Evolutionary conservation across 2,329 filamentous ascomycete genomes (phyloP), one percentile per base, ranked within the genome.

Genomic region (Nigrograna mackinnonii): DNA sequence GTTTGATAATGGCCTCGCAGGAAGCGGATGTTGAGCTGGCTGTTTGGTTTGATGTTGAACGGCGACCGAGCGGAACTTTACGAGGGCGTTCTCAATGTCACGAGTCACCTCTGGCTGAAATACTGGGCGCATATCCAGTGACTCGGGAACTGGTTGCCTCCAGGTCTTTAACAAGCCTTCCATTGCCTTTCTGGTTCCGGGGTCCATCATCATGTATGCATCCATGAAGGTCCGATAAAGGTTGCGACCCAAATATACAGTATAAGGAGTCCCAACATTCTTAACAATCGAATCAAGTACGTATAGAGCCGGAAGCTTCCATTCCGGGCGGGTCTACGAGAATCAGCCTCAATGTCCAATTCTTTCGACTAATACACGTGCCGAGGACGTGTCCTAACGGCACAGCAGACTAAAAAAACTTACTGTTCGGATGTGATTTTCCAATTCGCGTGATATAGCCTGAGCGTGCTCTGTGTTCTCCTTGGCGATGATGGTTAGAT

Each of bases 251-350:
- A 99, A 87, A 68, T 96, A 97, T 11, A 97, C 79, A 0, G 92
- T 97, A 70, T 99, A 99, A 6, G 94, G 94, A 1, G 92, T 96
- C 47, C 94, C 94, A 49, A 99, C 91, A 75, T 99, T 97, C 72
- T 99, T 99, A 65, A 95, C 91, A 48, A 99, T 92, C 13, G 92
- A 97, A 72, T 99, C 94, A 63, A 99, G 85, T 53, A 99, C 89
- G 72, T 97, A 99, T 20, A 99, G 79, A n/a, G 94, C 90, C 14
- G 94, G 91, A 3, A 99, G 77, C 65, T 97, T 99, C 69, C 91
- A 91, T 47, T 84, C 80, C 28, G 94, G 91, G 34, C 90, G 83
- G 41, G 87, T 89, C 94, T 99, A 71, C 17, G 38, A 33, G 44
- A 47, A 62, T 80, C 58, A 80, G 77, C 60, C 22, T 35, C n/a